A percentile compares a stretch with the other conserved stretches of the same genome.
phyloP scores from a whole-genome alignment of 805 yeast genomes.

The Vanderwaltozyma polyspora region DNA sequence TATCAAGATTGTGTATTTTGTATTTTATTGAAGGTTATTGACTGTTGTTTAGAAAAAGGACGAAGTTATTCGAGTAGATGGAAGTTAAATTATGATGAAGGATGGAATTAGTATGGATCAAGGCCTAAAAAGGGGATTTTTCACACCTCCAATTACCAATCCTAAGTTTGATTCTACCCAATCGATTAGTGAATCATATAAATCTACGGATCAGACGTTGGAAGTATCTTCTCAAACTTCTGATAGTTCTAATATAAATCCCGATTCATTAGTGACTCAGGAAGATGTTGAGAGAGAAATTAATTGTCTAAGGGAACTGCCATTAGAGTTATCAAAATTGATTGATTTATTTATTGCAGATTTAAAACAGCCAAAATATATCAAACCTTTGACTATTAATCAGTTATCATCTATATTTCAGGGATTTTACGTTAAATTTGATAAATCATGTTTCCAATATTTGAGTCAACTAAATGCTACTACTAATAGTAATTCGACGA shows the following conservation, averaged over 20 bases:
- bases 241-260: neutral
- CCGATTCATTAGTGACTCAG: conserved; percentile 4
- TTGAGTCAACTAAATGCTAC: conserved; percentile 4
- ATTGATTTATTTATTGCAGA: conserved; percentile 23
- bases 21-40: no score
- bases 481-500: neutral
- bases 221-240: neutral
- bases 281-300: conserved; percentile 19
- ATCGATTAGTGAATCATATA: conserved; percentile 21
- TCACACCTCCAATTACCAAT: conserved; percentile 25
- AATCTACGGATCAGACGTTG: conserved; percentile 1
- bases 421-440: conserved; percentile 22
- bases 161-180: conserved; percentile 18
- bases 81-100: no score
- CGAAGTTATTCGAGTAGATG: no score
- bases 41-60: no score
- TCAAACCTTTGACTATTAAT: conserved; percentile 19
- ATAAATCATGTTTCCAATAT: conserved; percentile 22
- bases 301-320: conserved; percentile 13
- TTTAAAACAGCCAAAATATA: conserved; percentile 27
- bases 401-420: conserved; percentile 25
- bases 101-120: neutral
- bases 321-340: conserved; percentile 17
- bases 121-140: conserved; percentile 9
- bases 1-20: no score